phyloP scores from a whole-genome alignment of 2,329 filamentous ascomycete species.

The Zymoseptoria ardabiliae region DNA sequence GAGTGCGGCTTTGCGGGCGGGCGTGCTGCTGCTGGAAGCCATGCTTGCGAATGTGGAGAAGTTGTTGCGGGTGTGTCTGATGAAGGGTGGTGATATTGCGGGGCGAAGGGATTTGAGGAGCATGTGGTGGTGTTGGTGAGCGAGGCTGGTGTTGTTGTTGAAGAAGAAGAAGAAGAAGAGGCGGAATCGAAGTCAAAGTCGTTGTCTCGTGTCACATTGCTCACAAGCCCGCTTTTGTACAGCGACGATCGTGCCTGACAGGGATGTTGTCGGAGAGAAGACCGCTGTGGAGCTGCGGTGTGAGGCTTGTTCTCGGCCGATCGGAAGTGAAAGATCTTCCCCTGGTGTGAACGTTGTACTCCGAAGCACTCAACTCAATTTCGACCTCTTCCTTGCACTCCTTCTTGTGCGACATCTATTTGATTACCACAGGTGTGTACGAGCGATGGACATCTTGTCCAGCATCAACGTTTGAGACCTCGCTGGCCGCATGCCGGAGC shows the following conservation, averaged over 20 bases:
- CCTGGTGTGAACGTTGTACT: not conserved
- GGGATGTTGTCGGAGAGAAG: not conserved
- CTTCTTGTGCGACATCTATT: not conserved
- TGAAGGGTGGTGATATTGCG: not conserved
- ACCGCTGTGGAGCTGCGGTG: not conserved
- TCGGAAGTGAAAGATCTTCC: not conserved
- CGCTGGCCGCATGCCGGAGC: no score
- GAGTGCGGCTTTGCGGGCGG: slow-evolving; percentile 6
- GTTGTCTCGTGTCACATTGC: not conserved
- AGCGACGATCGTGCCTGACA: not conserved
- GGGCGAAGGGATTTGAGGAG: not conserved
- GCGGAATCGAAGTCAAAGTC: not conserved
- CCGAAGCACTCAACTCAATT: not conserved
- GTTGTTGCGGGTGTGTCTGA: not conserved
- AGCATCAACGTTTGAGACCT: not conserved
- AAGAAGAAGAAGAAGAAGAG: no score
- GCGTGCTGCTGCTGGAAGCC: not conserved
- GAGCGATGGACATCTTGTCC: not conserved
- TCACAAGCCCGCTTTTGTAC: not conserved
- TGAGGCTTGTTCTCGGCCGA: not conserved
- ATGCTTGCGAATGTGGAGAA: not conserved
- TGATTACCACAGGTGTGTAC: not conserved
- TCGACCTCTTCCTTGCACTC: not conserved
- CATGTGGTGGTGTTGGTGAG: not conserved
- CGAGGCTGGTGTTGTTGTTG: not conserved